These are phyloP conservation scores for Pichia sp. DNA, from an alignment of 1,139 yeast species.

Conservation along the genomic window DNA sequence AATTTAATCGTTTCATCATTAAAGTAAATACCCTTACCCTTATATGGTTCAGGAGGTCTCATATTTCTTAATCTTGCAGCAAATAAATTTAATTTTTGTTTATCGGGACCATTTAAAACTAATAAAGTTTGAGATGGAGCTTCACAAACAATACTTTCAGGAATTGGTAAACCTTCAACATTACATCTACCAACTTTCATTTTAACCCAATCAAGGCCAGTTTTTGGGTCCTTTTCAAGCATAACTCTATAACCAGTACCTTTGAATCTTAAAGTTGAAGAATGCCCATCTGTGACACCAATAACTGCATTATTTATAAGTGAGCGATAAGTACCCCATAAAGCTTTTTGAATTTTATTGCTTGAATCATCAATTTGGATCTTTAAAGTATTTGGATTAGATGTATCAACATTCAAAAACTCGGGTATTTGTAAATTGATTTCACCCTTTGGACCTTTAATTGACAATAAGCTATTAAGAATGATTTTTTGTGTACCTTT, in stretches of 20 bases:
- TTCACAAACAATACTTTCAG: constrained; percentile 64
- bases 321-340: constrained; percentile 95
- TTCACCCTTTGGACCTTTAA: constrained; percentile 77
- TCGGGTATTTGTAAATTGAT: constrained; percentile 63
- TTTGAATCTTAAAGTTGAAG: constrained; percentile 79
- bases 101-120: constrained; percentile 78
- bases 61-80: constrained; percentile 83
- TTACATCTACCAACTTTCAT: constrained; percentile 84
- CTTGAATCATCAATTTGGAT: constrained; percentile 52
- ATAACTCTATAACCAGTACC: constrained; percentile 97
- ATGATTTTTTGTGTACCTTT: constrained; percentile 59
- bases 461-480: constrained; percentile 55
- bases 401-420: constrained; percentile 40
- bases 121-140: constrained; percentile 88
- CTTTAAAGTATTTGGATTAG: constrained; percentile 31
- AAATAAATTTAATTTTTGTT: constrained; percentile 79
- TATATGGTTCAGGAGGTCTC: constrained; percentile 97
- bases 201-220: constrained; percentile 55
- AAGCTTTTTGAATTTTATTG: constrained; percentile 65
- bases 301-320: constrained; percentile 67
- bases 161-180: constrained; percentile 59
- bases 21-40: constrained; percentile 95
- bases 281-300: constrained; percentile 92
- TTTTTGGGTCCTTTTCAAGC: constrained; percentile 39
- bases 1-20: constrained; percentile 85